phyloP scores from a whole-genome alignment of 179 eudicot genomes.

The Drosera spatulata region DNA sequence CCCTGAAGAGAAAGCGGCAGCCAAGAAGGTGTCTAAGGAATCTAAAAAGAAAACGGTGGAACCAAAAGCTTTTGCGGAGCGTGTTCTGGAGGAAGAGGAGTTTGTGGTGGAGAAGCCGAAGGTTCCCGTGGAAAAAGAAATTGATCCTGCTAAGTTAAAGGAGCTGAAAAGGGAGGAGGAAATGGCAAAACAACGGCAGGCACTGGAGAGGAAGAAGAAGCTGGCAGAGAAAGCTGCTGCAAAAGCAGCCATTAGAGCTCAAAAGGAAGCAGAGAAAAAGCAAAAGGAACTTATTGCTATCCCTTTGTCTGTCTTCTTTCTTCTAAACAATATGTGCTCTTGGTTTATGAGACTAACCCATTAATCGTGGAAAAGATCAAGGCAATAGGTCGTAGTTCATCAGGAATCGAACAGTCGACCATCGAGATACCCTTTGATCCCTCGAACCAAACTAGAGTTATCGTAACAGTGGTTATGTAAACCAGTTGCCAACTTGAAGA shows the following conservation, averaged over 20 bases:
- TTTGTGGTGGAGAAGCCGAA: constrained; percentile 31
- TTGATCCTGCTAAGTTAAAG: constrained; percentile 57
- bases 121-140: constrained; percentile 20
- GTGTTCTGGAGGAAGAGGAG: constrained; percentile 27
- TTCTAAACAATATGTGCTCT: not conserved
- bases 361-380: too few species aligned
- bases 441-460: not conserved
- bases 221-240: constrained; percentile 80
- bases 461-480: not conserved
- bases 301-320: not conserved
- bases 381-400: too few species aligned
- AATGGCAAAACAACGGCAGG: constrained; percentile 62
- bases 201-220: constrained; percentile 90
- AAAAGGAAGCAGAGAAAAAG: constrained; percentile 95
- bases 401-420: too few species aligned
- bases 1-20: constrained; percentile 16
- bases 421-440: too few species aligned
- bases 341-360: too few species aligned
- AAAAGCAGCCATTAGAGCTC: constrained; percentile 75
- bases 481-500: not conserved
- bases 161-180: constrained; percentile 76
- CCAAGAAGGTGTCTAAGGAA: constrained; percentile 35
- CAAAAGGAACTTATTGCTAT: constrained; percentile 39
- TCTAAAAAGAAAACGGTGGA: constrained; percentile 28
- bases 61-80: constrained; percentile 12